Evolutionary conservation across 257 asterid genomes (phyloP), one percentile per base, ranked within the genome.

Genomic region (Misopates orontium): DNA sequence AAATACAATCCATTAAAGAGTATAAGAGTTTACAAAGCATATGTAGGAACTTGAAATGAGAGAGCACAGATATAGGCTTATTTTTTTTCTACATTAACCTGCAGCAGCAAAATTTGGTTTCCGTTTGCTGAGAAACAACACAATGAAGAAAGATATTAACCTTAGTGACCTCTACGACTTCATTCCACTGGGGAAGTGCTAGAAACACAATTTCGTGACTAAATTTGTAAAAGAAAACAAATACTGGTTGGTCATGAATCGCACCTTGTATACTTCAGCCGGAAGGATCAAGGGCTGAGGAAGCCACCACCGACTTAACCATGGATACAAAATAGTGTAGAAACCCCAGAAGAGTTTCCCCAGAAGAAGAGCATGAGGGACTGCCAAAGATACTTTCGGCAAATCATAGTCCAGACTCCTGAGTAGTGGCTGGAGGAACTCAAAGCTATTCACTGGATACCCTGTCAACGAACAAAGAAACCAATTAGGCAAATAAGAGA

Each of bases 221-320:
- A 57, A 53, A 41, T 47, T 40, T 6, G 28, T 19, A 24, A 19
- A 32, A 45, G 15, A 65, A 53, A 20, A 52, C 0, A 42, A 32
- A 50, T 42, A 48, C 47, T 9, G 48, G 78, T 31, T 70, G 62
- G 9, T 39, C 10, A 31, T 40, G 62, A 36, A 54, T 4, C 39
- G 69, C 66, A 58, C 99, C 97, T 86, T 94, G 79, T 88, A 82
- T 44, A 90, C 91, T 83, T 93, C 99, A 77, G 97, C 84, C 44
- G 99, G 96, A 82, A 94, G 97, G 66, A 94, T 80, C 63, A 94
- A 73, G 56, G 96, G 97, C 62, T 85, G 92, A 70, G 99, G 97
- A 72, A 94, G 87, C 99, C 99, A 90, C 72, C 67, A 70, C 51
- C 74, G 64, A 64, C 47, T 71, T 57, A 90, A 78, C 85, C 83